Evolutionary conservation across 169 alveolate species (phyloP).

Genomic region (Cystoisospora suis): DNA sequence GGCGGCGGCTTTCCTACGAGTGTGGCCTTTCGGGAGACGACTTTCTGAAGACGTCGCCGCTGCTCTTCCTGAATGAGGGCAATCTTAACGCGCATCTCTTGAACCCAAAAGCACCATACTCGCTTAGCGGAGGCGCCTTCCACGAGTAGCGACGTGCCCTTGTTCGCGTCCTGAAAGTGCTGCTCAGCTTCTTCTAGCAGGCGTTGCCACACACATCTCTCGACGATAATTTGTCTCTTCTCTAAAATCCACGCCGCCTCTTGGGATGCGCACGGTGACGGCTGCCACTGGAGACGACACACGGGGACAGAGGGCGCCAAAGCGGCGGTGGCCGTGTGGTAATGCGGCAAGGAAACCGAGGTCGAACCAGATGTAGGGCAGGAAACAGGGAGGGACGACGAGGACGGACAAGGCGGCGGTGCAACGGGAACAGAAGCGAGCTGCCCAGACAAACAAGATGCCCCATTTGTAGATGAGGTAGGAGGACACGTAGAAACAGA

Average conservation of each 20-base stretch:
- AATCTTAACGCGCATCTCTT: constrained; percentile 40
- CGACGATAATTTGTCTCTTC: constrained; percentile 61
- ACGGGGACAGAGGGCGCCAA: too few relatives aligned
- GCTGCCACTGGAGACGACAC: constrained; percentile 38
- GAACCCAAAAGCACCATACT: constrained; percentile 56
- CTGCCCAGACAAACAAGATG: too few relatives aligned
- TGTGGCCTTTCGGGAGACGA: not conserved
- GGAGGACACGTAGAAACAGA: not conserved
- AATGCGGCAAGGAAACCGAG: too few relatives aligned
- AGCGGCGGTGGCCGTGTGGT: too few relatives aligned
- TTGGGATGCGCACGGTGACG: constrained; percentile 38
- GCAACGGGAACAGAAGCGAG: too few relatives aligned
- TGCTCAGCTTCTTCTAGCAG: constrained; percentile 49
- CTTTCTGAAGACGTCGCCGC: not conserved
- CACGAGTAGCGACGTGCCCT: not conserved
- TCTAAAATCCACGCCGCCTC: constrained; percentile 54
- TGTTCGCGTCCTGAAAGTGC: constrained; percentile 49
- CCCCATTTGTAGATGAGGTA: too few relatives aligned
- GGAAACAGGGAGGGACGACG: not conserved
- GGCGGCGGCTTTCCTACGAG: not conserved
- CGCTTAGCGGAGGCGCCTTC: constrained; percentile 35
- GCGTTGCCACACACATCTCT: constrained; percentile 55
- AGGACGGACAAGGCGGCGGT: not conserved
- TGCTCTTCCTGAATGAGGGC: constrained; percentile 54
- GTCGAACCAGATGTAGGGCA: too few relatives aligned